Base-by-base conservation (phyloP, 1,284 basidiomycete species). In the Quambalaria eucalypti region DNA sequence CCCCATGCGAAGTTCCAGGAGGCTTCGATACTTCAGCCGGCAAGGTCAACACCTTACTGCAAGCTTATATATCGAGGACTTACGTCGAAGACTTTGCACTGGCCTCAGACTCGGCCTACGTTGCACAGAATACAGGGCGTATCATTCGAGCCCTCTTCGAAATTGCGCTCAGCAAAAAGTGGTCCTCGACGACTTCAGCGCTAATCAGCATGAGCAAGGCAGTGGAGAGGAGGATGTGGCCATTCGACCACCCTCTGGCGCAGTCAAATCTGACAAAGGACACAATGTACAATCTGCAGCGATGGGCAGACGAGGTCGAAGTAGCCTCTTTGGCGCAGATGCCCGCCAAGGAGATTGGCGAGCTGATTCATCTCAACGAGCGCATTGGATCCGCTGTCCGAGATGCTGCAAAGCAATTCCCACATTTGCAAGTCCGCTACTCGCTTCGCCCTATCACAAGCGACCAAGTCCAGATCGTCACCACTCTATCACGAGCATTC, bases 11-110 rank as follows among this genome's bases (percentile, higher is more conserved):
- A 50, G 68, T 60, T 28, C 71, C 89, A 83, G 87, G 83, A 21
- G 87, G 87, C 4, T 82, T 84, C 4, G 84, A 87, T 57, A 87
- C 85, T n/a, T 83, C 80, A 54, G 81, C 85, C 33, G 89, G 87
- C 51, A 99, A 99, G 79, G 90, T 95, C 77, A 98, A 96, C 76
- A 89, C 98, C 56, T 81, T 99, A 30, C 80, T 99, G 26, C 95
- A 99, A 78, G 87, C 85, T 2, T 88, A 85, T 76, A 90, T 99
- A 60, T 96, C 90, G 25, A 80, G 82, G 51, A 81, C 84, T 23
- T 81, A 80, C 44, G 80, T 97, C 25, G 88, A 96, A 59, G 95
- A 99, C 78, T 99, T 97, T 75, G 95, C 95, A 8, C 80, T 99
- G 51, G 87, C 98, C 1, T 98, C 93, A 0, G 95, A 99, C 74